These are phyloP conservation scores for Phytophthora pinifolia DNA, from an alignment of 352 stramenopile species.

Conservation along the genomic window DNA sequence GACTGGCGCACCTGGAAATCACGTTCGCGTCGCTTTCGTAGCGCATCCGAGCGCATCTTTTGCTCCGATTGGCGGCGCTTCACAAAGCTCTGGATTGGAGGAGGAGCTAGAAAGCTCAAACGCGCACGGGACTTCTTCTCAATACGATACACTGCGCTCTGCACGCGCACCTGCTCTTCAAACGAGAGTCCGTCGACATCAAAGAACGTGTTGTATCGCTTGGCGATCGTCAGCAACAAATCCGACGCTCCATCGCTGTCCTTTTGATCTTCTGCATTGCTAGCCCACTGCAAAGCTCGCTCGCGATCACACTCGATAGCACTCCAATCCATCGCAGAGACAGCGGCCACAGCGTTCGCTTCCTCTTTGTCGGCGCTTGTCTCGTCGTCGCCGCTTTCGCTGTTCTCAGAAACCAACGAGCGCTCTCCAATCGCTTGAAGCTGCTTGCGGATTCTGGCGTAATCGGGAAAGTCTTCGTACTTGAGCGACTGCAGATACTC, in stretches of 20 bases:
- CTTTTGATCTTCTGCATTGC: conserved; percentile 48
- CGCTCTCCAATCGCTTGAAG: conserved; percentile 30
- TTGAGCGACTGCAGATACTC: conserved; percentile 72
- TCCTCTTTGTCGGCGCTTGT: conserved; percentile 22
- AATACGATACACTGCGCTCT: conserved; percentile 67
- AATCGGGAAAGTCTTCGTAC: conserved; percentile 79
- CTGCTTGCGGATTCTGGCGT: conserved; percentile 39
- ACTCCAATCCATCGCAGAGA: conserved; percentile 31
- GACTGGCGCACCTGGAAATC: conserved; percentile 71
- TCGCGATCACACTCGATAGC: conserved; percentile 41
- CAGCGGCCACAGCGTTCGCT: conserved; percentile 12
- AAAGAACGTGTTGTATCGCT: conserved; percentile 84
- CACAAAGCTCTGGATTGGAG: conserved; percentile 85
- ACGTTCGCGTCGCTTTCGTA: conserved; percentile 72
- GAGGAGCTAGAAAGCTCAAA: conserved; percentile 49
- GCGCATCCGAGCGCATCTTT: conserved; percentile 65
- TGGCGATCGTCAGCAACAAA: conserved; percentile 61
- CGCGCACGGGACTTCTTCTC: conserved; percentile 54
- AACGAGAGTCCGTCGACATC: conserved; percentile 42
- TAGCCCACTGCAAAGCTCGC: conserved; percentile 55
- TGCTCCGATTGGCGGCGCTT: conserved; percentile 78
- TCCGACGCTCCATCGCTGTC: conserved; percentile 49
- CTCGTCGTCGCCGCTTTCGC: conserved; percentile 35
- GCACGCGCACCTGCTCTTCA: conserved; percentile 58
- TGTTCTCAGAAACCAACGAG: conserved; percentile 28